phyloP scores from a whole-genome alignment of 2,329 filamentous ascomycete species.

The Chaetomiaceae sp. region DNA sequence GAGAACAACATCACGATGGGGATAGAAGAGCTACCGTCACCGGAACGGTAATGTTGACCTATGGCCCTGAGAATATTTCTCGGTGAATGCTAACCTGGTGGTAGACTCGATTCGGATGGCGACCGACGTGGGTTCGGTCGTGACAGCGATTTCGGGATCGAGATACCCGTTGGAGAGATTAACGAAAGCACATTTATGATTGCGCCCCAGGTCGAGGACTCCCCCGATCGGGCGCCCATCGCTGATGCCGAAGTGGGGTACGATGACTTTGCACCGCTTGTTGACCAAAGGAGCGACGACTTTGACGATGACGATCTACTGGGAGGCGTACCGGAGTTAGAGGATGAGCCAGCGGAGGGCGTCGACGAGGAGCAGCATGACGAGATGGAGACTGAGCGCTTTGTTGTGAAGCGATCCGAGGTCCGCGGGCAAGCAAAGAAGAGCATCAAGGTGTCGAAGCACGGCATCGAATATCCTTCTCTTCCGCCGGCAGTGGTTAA shows the following conservation, averaged over 20 bases:
- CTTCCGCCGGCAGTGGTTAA: conserved; percentile 71
- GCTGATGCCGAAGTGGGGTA: conserved; percentile 14
- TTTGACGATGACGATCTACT: conserved; percentile 16
- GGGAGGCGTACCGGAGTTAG: conserved; percentile 10
- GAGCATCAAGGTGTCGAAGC: conserved; percentile 56
- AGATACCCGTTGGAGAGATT: conserved; percentile 41
- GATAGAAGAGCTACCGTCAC: conserved; percentile 39
- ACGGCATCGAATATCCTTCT: conserved; percentile 71
- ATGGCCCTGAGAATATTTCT: too few species aligned
- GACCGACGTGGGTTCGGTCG: conserved; percentile 24
- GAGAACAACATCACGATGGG: conserved; percentile 36
- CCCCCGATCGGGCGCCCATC: conserved; percentile 12
- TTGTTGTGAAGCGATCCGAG: conserved; percentile 8
- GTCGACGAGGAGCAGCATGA: conserved; percentile 9
- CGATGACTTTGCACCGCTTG: conserved; percentile 24
- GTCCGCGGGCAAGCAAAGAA: conserved; percentile 34
- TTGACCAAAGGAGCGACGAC: conserved; percentile 27
- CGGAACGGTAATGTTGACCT: conserved; percentile 25
- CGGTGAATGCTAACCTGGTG: background rate
- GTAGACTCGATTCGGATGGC: conserved; percentile 22
- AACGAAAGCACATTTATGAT: conserved; percentile 52
- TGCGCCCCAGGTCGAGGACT: conserved; percentile 30
- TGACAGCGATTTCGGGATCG: conserved; percentile 49
- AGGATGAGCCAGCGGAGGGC: conserved; percentile 12
- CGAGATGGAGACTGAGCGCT: conserved; percentile 18